Conservation (phyloP, 805 yeast genomes). For the Suhomyces vadensis region DNA sequence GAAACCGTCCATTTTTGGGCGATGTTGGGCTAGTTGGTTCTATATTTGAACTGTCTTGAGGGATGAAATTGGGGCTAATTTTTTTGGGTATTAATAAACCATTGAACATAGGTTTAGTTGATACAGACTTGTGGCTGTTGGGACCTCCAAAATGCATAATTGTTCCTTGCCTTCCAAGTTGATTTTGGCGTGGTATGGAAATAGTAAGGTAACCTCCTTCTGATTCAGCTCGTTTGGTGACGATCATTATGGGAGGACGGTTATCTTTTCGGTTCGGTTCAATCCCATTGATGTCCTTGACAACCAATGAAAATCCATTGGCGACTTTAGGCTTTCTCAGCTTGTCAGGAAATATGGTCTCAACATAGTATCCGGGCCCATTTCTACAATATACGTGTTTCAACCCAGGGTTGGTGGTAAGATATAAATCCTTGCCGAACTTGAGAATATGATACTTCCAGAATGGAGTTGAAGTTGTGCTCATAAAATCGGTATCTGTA, state of each 20-base stretch:
- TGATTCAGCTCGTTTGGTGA: slow-evolving; percentile 23
- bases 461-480: slow-evolving; percentile 29
- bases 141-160: slow-evolving; percentile 4
- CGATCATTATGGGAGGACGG: slow-evolving; percentile 28
- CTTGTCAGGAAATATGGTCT: slow-evolving; percentile 28
- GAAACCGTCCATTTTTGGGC: not conserved
- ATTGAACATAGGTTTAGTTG: slow-evolving; percentile 18
- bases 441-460: slow-evolving; percentile 67
- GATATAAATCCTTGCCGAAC: slow-evolving; percentile 54
- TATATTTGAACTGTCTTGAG: slow-evolving; percentile 16
- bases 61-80: slow-evolving; percentile 24
- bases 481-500: slow-evolving; percentile 9
- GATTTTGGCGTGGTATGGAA: slow-evolving; percentile 20
- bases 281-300: slow-evolving; percentile 24
- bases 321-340: slow-evolving; percentile 11
- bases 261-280: slow-evolving; percentile 13
- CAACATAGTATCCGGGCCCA: slow-evolving; percentile 64
- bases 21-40: not conserved
- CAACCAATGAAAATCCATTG: slow-evolving; percentile 28
- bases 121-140: slow-evolving; percentile 4
- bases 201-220: slow-evolving; percentile 33
- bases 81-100: slow-evolving; percentile 27
- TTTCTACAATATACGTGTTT: slow-evolving; percentile 58
- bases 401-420: slow-evolving; percentile 67
- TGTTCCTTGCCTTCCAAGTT: slow-evolving; percentile 5